Base-by-base conservation (phyloP, 2,329 filamentous ascomycete genomes). In the Venturia effusa region DNA sequence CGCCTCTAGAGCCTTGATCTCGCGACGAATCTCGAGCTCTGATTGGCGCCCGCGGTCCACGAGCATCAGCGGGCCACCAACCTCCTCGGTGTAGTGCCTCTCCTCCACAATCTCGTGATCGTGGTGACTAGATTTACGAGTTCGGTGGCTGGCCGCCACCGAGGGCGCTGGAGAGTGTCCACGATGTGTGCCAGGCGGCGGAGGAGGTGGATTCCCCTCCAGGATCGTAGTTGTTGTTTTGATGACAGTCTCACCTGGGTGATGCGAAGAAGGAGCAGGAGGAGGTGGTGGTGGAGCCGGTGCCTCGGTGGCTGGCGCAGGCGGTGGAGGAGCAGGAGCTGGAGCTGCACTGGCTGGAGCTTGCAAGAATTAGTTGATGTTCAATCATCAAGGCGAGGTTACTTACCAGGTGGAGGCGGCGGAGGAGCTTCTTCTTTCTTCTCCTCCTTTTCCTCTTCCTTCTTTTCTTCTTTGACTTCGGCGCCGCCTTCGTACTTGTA, bases 1-100 rank as follows among this genome's bases (percentile, higher is more conserved):
- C 6, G 81, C 82, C 75, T 93, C 89, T 1, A 93, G 79, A 1
- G 83, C 82, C 15, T 82, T 83, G 65, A 92, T 90, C 71, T 94
- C 89, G 39, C 85, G 81, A 60, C 85, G 83, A 68, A 94, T 86
- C 11, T 90, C 86, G 22, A 84, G 81, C 51, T 87, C 83, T 7
- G 76, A 79, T 64, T 73, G 78, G 19, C 39, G 41, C n/a, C 70
- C 69, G 2, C 68, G 68, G 39, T 78, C 77, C 30, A 81, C 76
- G 3, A 82, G 77, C 2, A 83, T 70, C 48, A 84, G 78, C 13
- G 85, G 69, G 0, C 77, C 77, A 43, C 80, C 72, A 7, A 78
- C 77, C 0, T 77, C 77, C 51, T 75, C 73, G 19, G 81, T 79
- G 37, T 77, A 71, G 64, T 78, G 78, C 41, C 75, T 78, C 63